These are phyloP conservation scores for Astragalus glycyphyllos DNA, from an alignment of 306 rosid genomes.

Conservation along the genomic window DNA sequence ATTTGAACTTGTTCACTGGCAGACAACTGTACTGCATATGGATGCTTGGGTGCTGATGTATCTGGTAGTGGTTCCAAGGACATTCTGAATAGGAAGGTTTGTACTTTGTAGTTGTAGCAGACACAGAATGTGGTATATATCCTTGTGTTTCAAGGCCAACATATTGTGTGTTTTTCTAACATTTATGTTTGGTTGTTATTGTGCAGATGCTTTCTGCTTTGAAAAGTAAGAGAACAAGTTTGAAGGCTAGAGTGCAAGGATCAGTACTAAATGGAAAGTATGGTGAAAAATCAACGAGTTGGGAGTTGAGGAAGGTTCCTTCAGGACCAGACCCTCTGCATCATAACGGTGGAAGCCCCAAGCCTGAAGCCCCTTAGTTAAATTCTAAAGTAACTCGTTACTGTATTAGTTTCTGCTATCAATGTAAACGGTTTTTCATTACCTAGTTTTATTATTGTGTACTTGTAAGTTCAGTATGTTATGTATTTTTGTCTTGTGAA, in stretches of 20 bases:
- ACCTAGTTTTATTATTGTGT: not conserved
- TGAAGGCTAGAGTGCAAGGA: slow-evolving; percentile 42
- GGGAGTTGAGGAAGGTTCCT: slow-evolving; percentile 67
- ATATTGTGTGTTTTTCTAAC: not conserved
- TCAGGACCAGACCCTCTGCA: slow-evolving; percentile 79
- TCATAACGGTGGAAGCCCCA: slow-evolving; percentile 63
- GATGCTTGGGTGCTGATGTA: slow-evolving; percentile 43
- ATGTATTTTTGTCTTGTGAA: not conserved
- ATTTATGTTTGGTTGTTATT: not conserved
- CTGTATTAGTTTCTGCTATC: slow-evolving; percentile 6
- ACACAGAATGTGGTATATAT: not conserved
- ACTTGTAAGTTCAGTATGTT: not conserved
- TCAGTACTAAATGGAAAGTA: slow-evolving; percentile 21
- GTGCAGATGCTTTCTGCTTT: slow-evolving; percentile 49
- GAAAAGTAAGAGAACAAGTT: slow-evolving; percentile 36
- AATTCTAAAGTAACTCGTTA: not conserved
- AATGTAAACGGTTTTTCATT: not conserved
- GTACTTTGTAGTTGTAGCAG: no score
- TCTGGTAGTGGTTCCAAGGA: slow-evolving; percentile 26
- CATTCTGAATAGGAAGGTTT: slow-evolving; percentile 59
- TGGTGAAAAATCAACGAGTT: slow-evolving; percentile 38
- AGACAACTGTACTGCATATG: slow-evolving; percentile 48
- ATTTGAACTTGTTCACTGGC: slow-evolving; percentile 5
- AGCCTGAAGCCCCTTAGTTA: slow-evolving; percentile 59
- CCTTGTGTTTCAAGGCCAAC: not conserved